Evolutionary conservation across 1,284 basidiomycete genomes (phyloP), one percentile per base, ranked within the genome.

Genomic region (Leccinum pallidistipes): DNA sequence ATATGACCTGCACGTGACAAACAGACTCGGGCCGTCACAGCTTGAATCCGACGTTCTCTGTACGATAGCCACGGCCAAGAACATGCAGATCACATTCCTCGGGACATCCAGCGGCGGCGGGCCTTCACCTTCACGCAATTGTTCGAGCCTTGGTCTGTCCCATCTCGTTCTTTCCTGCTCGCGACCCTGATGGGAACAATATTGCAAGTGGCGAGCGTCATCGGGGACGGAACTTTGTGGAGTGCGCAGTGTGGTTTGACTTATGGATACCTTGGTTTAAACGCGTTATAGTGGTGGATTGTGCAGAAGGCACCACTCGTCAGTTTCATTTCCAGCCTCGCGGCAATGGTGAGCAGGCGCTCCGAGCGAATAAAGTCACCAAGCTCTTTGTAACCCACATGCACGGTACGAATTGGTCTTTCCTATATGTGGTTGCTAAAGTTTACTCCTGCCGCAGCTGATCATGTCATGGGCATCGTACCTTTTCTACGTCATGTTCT

Each of bases 311-410:
- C 9, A 95, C 94, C 2, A 80, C 86, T 18, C 82, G 83, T 54
- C 87, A 91, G 65, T 82, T 92, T 76, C 70, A 78, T 66, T 68
- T 80, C 64, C 76, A 83, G 71, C 72, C 78, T 40, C 69, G 74
- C 3, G 67, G 66, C 16, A 64, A 68, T 16, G 72, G 72, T 16
- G 60, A 66, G 31, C 71, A 71, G 27, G 61, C 72, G 34, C 64
- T 89, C 50, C 83, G 81, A 63, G 76, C 86, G 51, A 78, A 77
- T 40, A 86, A 81, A 61, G 81, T 95, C 49, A 79, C 79, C 12
- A 90, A 89, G 67, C 85, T 95, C 43, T 95, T 96, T 75, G 81
- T 96, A 59, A 96, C 95, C 0, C 95, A 96, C 69, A 88, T 96
- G 86, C 95, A 97, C 70, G 86, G 91, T 71, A 32, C 63, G 57